A percentile compares a stretch with the other conserved stretches of the same genome.
phyloP scores from a whole-genome alignment of 2,329 filamentous ascomycete species.

The Penicillium italicum region DNA sequence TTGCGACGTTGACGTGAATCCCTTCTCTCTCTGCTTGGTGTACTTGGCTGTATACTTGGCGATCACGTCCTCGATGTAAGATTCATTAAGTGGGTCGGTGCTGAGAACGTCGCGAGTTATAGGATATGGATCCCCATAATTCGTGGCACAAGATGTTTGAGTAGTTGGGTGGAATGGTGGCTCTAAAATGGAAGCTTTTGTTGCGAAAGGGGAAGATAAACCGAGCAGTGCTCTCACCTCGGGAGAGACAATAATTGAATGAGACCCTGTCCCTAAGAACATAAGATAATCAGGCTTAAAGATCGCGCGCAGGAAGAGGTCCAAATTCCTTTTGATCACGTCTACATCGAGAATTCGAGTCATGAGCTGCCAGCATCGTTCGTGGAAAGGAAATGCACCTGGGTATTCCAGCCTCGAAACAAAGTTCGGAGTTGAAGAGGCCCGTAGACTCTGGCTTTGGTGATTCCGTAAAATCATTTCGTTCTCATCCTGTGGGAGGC shows the following conservation, averaged over 20 bases:
- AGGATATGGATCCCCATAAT: too few species aligned
- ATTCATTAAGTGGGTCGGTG: not conserved
- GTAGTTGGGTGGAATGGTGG: not conserved
- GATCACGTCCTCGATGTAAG: not conserved
- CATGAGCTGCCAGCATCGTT: not conserved
- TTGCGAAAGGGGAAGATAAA: too few species aligned
- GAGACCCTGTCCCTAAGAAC: not conserved
- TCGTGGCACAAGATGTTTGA: accelerated
- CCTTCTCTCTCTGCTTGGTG: not conserved
- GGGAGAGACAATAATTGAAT: too few species aligned
- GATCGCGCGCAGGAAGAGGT: not conserved
- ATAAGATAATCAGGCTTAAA: not conserved
- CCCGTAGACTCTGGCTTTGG: not conserved
- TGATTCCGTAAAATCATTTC: not conserved
- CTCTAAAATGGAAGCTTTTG: not conserved
- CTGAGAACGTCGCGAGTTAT: not conserved
- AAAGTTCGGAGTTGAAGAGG: not conserved
- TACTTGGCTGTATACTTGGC: not conserved
- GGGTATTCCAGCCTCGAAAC: not conserved
- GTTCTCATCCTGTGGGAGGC: not conserved
- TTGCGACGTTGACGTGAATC: too few species aligned
- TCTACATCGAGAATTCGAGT: not conserved
- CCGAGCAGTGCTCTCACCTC: not conserved
- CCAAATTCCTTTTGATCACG: not conserved
- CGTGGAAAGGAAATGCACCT: not conserved